These are phyloP conservation scores for Solanum ahanhuiri DNA, from an alignment of 257 asterid genomes.

Conservation along the genomic window DNA sequence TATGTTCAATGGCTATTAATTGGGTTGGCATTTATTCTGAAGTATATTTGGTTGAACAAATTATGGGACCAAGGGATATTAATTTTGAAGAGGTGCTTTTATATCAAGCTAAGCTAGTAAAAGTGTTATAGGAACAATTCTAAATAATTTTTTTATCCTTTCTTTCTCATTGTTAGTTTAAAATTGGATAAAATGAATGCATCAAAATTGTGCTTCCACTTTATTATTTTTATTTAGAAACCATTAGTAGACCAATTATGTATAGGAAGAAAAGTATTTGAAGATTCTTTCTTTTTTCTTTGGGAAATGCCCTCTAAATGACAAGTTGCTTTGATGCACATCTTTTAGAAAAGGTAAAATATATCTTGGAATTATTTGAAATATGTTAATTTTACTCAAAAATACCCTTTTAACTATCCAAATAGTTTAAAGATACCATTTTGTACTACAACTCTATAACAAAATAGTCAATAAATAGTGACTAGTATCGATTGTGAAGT, in stretches of 20 bases:
- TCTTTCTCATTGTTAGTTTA: background rate
- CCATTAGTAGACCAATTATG: background rate
- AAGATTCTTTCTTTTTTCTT: background rate
- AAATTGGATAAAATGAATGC: background rate
- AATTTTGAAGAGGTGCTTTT: background rate
- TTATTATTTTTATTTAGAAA: background rate
- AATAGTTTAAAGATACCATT: background rate
- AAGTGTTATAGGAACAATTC: background rate
- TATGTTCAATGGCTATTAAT: background rate
- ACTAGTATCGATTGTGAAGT: background rate
- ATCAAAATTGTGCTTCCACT: background rate
- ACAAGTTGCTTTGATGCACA: background rate
- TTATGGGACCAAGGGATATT: background rate
- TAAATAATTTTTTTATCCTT: background rate
- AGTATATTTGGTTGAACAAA: no score
- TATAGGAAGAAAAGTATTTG: background rate
- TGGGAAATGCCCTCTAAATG: background rate
- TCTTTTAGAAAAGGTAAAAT: background rate
- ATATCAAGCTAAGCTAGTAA: background rate
- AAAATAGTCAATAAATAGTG: background rate
- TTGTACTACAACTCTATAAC: background rate
- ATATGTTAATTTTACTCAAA: background rate
- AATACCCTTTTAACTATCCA: background rate
- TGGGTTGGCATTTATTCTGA: no score
- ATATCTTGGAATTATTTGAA: background rate